These are phyloP conservation scores for Hanseniaspora taiwanica DNA, from an alignment of 805 yeast species.

Conservation along the genomic window DNA sequence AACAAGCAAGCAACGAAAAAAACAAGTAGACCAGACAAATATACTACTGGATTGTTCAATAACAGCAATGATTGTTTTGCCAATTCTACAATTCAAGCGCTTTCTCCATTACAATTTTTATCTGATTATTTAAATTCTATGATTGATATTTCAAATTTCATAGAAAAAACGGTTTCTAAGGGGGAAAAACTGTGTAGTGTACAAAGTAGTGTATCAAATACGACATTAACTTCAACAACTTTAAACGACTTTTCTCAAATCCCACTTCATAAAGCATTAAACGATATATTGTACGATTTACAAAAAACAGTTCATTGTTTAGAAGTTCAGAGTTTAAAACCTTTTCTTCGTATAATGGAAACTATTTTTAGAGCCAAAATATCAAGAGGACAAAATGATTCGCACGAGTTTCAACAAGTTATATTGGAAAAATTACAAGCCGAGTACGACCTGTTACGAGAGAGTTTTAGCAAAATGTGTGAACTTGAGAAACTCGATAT, in stretches of 20 bases:
- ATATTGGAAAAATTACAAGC: slow-evolving; percentile 64
- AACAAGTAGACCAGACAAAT: slow-evolving; percentile 8
- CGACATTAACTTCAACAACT: no score
- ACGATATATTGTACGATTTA: slow-evolving; percentile 37
- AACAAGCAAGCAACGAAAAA: not conserved
- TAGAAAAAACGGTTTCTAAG: not conserved
- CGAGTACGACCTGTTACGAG: slow-evolving; percentile 43
- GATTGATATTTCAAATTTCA: slow-evolving; percentile 4
- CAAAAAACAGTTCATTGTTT: slow-evolving; percentile 47
- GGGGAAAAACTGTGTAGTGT: slow-evolving; percentile 1
- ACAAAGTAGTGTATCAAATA: slow-evolving; percentile 7
- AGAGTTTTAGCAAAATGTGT: no score
- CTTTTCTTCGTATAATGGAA: slow-evolving; percentile 62
- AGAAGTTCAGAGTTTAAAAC: slow-evolving; percentile 61
- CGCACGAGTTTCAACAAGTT: slow-evolving; percentile 80
- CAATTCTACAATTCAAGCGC: slow-evolving; percentile 74
- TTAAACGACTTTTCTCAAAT: slow-evolving; percentile 25
- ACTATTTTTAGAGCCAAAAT: slow-evolving; percentile 57
- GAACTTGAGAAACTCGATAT: no score
- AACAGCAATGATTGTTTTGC: slow-evolving; percentile 86
- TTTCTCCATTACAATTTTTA: slow-evolving; percentile 47
- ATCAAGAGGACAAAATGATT: slow-evolving; percentile 81
- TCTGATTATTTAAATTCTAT: slow-evolving; percentile 39
- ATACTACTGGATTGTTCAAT: slow-evolving; percentile 75
- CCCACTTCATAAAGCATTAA: slow-evolving; percentile 45